phyloP scores from a whole-genome alignment of 2,329 filamentous ascomycete species.

The Sclerotinia subarctica region DNA sequence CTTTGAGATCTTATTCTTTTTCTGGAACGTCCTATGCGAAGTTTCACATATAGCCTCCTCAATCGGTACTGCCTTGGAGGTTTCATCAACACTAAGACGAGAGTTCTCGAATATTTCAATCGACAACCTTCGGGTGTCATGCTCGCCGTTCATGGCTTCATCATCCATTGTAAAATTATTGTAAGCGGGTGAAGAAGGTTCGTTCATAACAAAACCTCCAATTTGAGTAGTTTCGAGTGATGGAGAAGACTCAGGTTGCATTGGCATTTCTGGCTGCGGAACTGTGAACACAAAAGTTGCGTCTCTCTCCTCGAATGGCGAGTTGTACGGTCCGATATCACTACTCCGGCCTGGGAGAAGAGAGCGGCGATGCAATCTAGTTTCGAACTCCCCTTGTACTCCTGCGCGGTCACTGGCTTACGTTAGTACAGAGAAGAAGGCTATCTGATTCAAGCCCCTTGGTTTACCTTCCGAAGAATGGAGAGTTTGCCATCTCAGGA shows the following conservation, averaged over 20 bases:
- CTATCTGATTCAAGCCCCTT: not conserved
- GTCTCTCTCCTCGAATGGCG: conserved; percentile 37
- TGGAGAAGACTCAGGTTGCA: conserved; percentile 8
- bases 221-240: not conserved
- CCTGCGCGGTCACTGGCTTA: conserved; percentile 10
- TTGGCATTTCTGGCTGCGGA: conserved; percentile 31
- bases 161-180: not conserved
- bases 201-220: not conserved
- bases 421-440: not conserved
- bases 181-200: not conserved
- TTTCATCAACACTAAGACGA: not conserved
- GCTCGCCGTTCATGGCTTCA: not conserved
- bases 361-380: conserved; percentile 22
- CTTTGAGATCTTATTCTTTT: conserved; percentile 57
- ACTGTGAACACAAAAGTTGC: conserved; percentile 38
- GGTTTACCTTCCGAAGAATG: conserved; percentile 27
- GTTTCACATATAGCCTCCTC: not conserved
- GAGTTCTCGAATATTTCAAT: not conserved
- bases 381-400: not conserved
- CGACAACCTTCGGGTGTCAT: not conserved
- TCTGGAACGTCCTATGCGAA: conserved; percentile 4
- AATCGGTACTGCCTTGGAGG: not conserved
- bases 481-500: conserved; percentile 23
- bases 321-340: conserved; percentile 32
- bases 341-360: conserved; percentile 32